Base-by-base conservation (phyloP, 352 stramenopile species). In the Pythium graminicola region DNA sequence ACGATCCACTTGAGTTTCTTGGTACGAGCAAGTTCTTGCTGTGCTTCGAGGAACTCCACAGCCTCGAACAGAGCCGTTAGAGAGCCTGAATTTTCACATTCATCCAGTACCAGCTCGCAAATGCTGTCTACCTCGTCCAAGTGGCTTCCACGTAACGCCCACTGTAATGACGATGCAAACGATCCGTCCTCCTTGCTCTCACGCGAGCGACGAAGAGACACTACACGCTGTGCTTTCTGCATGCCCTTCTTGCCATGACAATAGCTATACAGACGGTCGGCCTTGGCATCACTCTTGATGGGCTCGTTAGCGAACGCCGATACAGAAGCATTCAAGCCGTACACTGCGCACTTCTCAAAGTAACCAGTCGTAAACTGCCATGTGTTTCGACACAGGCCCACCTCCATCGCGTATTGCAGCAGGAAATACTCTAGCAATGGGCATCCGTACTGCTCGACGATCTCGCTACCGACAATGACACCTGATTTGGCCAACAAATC, bases 361-460 rank as follows among this genome's bases (percentile, higher is more conserved):
- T 89, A 91, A 6, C 72, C 67, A 14, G 79, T 51, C 0, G 68
- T 70, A 43, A 91, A 70, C 54, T 85, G 76, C 81, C 81, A 89
- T 55, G 85, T 69, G 11, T 73, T 70, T 41, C 67, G 71, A 33
- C 70, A 81, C 14, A 66, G 53, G 7, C 66, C 69, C 6, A 90
- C 69, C 17, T 90, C 74, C 60, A 86, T 76, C 7, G 74, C 73
- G 47, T 90, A 90, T 40, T 85, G 59, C 16, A 90, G 48, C 6
- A 83, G 14, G 28, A 86, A 85, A 22, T 67, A 81, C 50, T 90
- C 76, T 0, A 63, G 65, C 28, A 88, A 47, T 9, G 75, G 78
- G 32, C 76, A 83, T 19, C 62, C 76, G 40, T 71, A 65, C 39
- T 70, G 50, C 2, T 73, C 60, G 19, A 85, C 39, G 24, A 75